A percentile compares a stretch with the other conserved stretches of the same genome.
phyloP scores from a whole-genome alignment of 2,329 filamentous ascomycete genomes.

The Trichocomaceae sp. region DNA sequence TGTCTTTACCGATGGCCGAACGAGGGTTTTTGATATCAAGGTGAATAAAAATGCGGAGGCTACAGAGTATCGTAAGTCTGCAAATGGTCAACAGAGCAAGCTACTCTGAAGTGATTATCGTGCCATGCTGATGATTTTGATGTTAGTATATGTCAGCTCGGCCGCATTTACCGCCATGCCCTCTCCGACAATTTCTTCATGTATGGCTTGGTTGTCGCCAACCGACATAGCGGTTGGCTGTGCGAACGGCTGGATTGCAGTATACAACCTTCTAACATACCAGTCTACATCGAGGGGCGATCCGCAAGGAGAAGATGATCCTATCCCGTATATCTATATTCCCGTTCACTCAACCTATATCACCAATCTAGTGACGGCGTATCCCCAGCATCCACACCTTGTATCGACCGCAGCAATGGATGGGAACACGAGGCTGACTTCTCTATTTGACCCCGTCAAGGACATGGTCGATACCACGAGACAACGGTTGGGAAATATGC shows the following conservation, averaged over 20 bases:
- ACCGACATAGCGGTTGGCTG: conserved; percentile 50
- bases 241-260: conserved; percentile 50
- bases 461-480: conserved; percentile 44
- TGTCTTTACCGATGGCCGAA: conserved; percentile 52
- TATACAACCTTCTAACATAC: conserved; percentile 43
- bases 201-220: conserved; percentile 51
- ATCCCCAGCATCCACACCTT: conserved; percentile 48
- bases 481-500: conserved; percentile 43
- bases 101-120: too few relatives aligned
- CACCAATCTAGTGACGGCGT: conserved; percentile 41
- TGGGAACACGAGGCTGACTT: conserved; percentile 50
- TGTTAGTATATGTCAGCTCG: conserved; percentile 36
- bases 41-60: conserved; percentile 20
- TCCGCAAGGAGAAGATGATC: conserved; percentile 11
- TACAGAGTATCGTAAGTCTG: conserved; percentile 29
- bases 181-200: conserved; percentile 49
- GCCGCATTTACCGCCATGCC: conserved; percentile 45
- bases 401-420: conserved; percentile 49
- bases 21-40: conserved; percentile 50
- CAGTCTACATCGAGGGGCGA: conserved; percentile 1
- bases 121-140: neutral
- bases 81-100: neutral
- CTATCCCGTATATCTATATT: conserved; percentile 32
- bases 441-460: conserved; percentile 43
- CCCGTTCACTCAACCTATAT: conserved; percentile 34